Conservation (phyloP, 495 filamentous ascomycete genomes). For the Poronia punctata region DNA sequence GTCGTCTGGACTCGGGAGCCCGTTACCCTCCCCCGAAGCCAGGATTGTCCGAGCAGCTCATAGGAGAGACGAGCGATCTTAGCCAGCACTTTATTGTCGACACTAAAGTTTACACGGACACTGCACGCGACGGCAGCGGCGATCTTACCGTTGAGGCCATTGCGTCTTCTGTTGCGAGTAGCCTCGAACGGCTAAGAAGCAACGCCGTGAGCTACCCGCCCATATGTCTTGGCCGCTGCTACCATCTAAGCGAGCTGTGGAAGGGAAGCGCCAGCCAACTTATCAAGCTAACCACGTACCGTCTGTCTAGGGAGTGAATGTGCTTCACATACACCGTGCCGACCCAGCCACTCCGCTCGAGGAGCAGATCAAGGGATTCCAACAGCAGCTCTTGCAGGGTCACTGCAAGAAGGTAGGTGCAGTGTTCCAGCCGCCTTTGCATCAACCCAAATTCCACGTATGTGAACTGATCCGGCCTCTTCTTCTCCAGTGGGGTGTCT, state of each 20-base stretch:
- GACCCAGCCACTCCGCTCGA: constrained; percentile 29
- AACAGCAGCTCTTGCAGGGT: constrained; percentile 22
- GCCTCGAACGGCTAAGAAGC: constrained; percentile 15
- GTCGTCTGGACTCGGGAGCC: constrained; percentile 36
- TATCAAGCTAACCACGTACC: no score
- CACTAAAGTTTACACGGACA: constrained; percentile 34
- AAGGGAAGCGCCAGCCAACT: no score
- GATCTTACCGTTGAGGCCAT: constrained; percentile 10
- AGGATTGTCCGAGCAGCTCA: constrained; percentile 35
- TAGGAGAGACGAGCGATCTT: constrained; percentile 30
- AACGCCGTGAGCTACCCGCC: constrained; percentile 3
- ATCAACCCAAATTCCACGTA: neutral
- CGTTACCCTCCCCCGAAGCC: constrained; percentile 38
- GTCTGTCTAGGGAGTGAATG: constrained; percentile 22
- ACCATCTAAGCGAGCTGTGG: no score
- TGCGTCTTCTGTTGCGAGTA: constrained; percentile 7
- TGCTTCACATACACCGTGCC: constrained; percentile 28
- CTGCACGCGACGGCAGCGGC: constrained; percentile 15
- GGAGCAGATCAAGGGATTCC: constrained; percentile 25
- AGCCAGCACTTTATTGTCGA: constrained; percentile 30
- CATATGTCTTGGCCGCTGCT: neutral
- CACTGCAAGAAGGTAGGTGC: constrained; percentile 19
- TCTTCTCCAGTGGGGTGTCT: constrained; percentile 28
- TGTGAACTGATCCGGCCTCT: neutral
- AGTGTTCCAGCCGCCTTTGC: neutral